These are phyloP conservation scores for Paramecium primaurelia DNA, from an alignment of 73 alveolate species.

Conservation along the genomic window DNA sequence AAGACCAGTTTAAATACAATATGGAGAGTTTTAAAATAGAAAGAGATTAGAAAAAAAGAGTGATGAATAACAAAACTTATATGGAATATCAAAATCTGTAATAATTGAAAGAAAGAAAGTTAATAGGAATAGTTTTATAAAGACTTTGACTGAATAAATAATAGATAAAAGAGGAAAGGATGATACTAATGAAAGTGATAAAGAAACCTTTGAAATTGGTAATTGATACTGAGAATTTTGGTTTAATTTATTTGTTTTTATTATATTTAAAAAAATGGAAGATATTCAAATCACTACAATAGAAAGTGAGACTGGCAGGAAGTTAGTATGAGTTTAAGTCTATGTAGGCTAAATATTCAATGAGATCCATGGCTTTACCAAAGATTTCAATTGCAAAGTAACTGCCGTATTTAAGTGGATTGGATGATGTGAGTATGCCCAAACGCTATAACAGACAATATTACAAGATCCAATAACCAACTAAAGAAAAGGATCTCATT, in stretches of 20 bases:
- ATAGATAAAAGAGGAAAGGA: neutral
- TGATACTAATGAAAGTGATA: neutral
- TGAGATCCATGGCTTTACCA: neutral
- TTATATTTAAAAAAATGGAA: neutral
- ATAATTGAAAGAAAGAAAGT: neutral
- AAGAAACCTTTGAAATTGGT: constrained; percentile 17
- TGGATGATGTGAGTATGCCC: neutral
- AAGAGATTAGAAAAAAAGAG: neutral
- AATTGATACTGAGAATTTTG: neutral
- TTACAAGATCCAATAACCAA: neutral
- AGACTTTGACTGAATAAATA: neutral
- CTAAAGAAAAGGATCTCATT: neutral
- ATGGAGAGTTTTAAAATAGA: neutral
- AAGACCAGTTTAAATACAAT: neutral
- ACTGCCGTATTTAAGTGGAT: neutral
- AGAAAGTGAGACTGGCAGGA: neutral
- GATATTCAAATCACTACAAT: neutral
- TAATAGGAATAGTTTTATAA: neutral
- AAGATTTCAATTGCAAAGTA: neutral
- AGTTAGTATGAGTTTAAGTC: neutral
- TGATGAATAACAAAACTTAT: neutral
- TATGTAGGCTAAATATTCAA: neutral
- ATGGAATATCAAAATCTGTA: neutral
- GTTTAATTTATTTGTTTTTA: neutral
- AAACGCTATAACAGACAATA: neutral